These are phyloP conservation scores for Suillus cothurnatus DNA, from an alignment of 768 basidiomycete species.

Conservation along the genomic window DNA sequence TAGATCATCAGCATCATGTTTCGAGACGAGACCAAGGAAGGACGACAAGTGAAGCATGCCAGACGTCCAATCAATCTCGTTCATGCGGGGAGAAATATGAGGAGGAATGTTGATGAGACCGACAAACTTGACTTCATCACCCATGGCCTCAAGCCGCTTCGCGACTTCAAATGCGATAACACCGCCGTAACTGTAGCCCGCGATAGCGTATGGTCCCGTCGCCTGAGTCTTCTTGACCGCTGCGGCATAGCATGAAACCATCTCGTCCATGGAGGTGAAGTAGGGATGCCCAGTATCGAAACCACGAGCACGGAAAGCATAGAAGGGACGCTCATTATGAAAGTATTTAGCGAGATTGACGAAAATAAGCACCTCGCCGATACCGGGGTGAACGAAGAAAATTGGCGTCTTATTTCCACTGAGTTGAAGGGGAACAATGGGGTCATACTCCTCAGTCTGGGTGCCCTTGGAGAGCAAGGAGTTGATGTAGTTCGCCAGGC, in stretches of 20 bases:
- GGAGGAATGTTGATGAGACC: slow-evolving; percentile 41
- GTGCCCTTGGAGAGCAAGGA: slow-evolving; percentile 26
- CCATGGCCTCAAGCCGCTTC: slow-evolving; percentile 31
- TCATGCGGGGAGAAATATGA: slow-evolving; percentile 41
- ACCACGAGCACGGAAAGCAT: slow-evolving; percentile 43
- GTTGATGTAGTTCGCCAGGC: slow-evolving; percentile 33
- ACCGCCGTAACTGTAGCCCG: slow-evolving; percentile 42
- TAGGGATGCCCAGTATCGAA: slow-evolving; percentile 35
- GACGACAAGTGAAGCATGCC: slow-evolving; percentile 43
- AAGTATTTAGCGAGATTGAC: slow-evolving; percentile 45
- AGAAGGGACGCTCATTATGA: slow-evolving; percentile 40
- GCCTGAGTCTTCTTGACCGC: slow-evolving; percentile 33
- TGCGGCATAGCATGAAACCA: slow-evolving; percentile 33
- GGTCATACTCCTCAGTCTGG: slow-evolving; percentile 35
- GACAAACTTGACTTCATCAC: slow-evolving; percentile 34
- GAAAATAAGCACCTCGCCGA: slow-evolving; percentile 44
- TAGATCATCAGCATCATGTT: slow-evolving; percentile 27
- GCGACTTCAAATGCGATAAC: slow-evolving; percentile 40
- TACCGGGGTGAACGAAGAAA: slow-evolving; percentile 47
- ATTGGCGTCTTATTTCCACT: slow-evolving; percentile 43
- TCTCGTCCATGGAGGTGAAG: slow-evolving; percentile 35
- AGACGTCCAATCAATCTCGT: slow-evolving; percentile 42
- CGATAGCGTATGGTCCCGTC: slow-evolving; percentile 37
- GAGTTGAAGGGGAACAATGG: slow-evolving; percentile 42
- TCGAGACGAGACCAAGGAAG: slow-evolving; percentile 40